A percentile compares a stretch with the other conserved stretches of the same genome.
These are phyloP conservation scores for Colletotrichum sublineola DNA, from an alignment of 2,329 filamentous ascomycete genomes.

Conservation along the genomic window DNA sequence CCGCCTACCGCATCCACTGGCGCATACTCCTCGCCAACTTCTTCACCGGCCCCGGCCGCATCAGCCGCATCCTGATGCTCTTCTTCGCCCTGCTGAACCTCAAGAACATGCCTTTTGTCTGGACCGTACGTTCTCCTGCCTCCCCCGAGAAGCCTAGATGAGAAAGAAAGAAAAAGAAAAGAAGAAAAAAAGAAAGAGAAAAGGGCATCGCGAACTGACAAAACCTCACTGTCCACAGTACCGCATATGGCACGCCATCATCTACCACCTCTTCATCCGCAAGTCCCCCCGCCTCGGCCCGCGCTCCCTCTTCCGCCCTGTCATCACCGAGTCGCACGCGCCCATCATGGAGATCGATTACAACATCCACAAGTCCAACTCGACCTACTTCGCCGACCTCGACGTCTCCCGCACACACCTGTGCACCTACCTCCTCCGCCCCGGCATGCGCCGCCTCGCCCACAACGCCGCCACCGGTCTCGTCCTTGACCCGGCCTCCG, in stretches of 20 bases:
- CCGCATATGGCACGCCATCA: slow-evolving; percentile 70
- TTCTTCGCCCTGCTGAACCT: slow-evolving; percentile 73
- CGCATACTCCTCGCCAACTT: slow-evolving; percentile 56
- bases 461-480: slow-evolving; percentile 63
- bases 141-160: not conserved
- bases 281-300: slow-evolving; percentile 64
- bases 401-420: slow-evolving; percentile 87
- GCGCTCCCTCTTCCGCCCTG: slow-evolving; percentile 78
- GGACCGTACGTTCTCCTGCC: slow-evolving; percentile 72
- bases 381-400: slow-evolving; percentile 89
- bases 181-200: no score
- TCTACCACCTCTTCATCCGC: slow-evolving; percentile 66
- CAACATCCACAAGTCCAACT: slow-evolving; percentile 86
- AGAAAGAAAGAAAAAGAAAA: not conserved
- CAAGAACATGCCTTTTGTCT: slow-evolving; percentile 81
- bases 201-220: not conserved
- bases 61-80: slow-evolving; percentile 65
- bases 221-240: slow-evolving; percentile 53
- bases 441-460: slow-evolving; percentile 66
- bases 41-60: slow-evolving; percentile 67
- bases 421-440: slow-evolving; percentile 75
- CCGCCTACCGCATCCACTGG: slow-evolving; percentile 61
- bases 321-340: slow-evolving; percentile 75
- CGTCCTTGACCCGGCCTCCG: slow-evolving; percentile 63
- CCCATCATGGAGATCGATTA: slow-evolving; percentile 86